Conservation (phyloP, 352 stramenopile genomes). For the Phytophthora nicotianae region DNA sequence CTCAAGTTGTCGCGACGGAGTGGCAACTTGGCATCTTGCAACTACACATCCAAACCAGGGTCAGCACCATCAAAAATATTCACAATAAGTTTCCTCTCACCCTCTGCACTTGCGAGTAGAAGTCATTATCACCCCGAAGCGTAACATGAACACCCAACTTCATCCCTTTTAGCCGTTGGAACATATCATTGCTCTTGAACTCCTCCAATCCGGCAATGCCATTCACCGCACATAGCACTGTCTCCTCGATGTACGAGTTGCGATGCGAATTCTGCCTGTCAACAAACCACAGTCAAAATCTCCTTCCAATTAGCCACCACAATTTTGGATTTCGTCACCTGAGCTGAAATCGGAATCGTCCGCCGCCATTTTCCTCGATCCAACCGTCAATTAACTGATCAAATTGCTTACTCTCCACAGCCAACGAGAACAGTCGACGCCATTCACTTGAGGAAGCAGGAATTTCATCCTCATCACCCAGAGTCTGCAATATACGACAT, state of each 20-base stretch:
- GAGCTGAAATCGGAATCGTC: constrained; percentile 38
- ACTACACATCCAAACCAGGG: constrained; percentile 38
- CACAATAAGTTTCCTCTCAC: constrained; percentile 28
- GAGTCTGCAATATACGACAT: constrained; percentile 12
- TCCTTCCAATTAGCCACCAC: background rate
- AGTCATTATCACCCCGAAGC: constrained; percentile 96
- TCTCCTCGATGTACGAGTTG: constrained; percentile 94
- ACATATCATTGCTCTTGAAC: constrained; percentile 29
- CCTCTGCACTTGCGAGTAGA: constrained; percentile 93
- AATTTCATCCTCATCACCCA: background rate
- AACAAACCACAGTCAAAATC: background rate
- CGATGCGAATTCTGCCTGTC: constrained; percentile 45
- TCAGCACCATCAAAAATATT: background rate
- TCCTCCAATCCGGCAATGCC: constrained; percentile 51
- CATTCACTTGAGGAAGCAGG: constrained; percentile 8
- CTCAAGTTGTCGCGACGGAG: constrained; percentile 70
- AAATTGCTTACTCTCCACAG: constrained; percentile 93
- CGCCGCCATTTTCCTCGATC: constrained; percentile 28
- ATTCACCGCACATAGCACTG: constrained; percentile 76
- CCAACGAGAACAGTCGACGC: constrained; percentile 38
- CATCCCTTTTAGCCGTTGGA: constrained; percentile 24
- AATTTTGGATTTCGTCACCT: constrained; percentile 23
- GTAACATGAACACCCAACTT: constrained; percentile 62
- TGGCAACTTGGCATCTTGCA: constrained; percentile 64
- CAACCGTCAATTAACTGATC: constrained; percentile 52